Base-by-base conservation (phyloP, 768 basidiomycete genomes). In the Trametes sanguinea region DNA sequence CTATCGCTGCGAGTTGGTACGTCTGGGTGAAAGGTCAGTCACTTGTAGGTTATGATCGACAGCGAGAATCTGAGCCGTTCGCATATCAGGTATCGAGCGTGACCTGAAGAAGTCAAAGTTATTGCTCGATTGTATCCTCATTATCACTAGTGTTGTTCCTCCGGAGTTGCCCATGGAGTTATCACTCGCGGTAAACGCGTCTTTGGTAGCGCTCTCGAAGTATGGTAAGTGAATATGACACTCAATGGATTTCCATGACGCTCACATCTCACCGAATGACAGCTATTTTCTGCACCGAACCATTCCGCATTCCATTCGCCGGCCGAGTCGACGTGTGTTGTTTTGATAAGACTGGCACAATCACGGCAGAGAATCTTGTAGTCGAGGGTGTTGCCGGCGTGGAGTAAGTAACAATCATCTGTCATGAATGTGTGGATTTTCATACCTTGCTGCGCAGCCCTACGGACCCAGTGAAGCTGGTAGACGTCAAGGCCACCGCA, bases 211-310 rank as follows among this genome's bases (percentile, higher is more conserved):
- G 0, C 75, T 98, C 44, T 94, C 92, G 46, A 99, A 97, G 75
- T 94, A 81, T 72, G 89, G 95, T 95, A 65, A 16, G 89, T 79
- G 10, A 11, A 22, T 22, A 22, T 22, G 22, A 22, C 22, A 22
- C 22, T 22, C 22, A 22, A 22, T 22, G 22, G 1, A 22, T 22
- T 22, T 22, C 22, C 22, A 39, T 7, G 7, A 14, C 7, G 17
- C 22, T 22, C 22, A 22, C 22, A 22, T 22, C 22, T 22, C 22
- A 39, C 51, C 16, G 32, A 30, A 2, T 7, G 27, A 27, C 35
- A 97, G 96, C 96, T 6, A 99, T 98, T 61, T 99, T 95, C 78
- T 98, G 97, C 73, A 99, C 97, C 16, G 97, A 99, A 70, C 97
- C 97, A 1, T 98, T 99, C 85, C 86, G 97, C 22, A 99, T 98